Base-by-base conservation (phyloP, 805 yeast genomes). In the Nadsonia fulvescens region DNA sequence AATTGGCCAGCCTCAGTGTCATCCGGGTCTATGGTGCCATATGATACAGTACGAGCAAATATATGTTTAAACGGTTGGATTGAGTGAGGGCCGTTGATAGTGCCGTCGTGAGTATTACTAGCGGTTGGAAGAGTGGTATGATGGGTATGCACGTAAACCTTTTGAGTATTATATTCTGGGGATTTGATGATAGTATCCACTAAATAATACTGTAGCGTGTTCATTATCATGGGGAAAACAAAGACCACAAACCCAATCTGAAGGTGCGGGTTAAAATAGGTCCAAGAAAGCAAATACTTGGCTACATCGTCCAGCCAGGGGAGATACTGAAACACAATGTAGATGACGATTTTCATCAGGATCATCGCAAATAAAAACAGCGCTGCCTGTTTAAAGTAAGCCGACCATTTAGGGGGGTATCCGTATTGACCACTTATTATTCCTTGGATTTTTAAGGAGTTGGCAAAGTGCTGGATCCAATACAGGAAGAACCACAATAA, bases 161-260 rank as follows among this genome's bases (percentile, higher is more conserved):
- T n/a, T n/a, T n/a, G n/a, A n/a, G n/a, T n/a, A n/a, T n/a, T n/a
- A n/a, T n/a, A n/a, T n/a, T n/a, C n/a, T n/a, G n/a, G n/a, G n/a
- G n/a, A n/a, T n/a, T n/a, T n/a, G 35, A 68, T 69, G 34, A 69
- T 63, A 33, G 65, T 61, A 40, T 68, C 76, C 18, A 69, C 61
- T 32, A 69, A 52, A 15, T 66, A 51, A 37, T 69, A 58, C 49
- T 68, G 76, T 4, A 56, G 25, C 15, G 58, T 46, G 35, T 56
- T 56, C 61, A 56, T 56, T 13, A 54, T 35, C 14, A 52, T 34
- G 10, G 58, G 58, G 35, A 54, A 51, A 1, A 32, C 63, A 43
- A 89, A 66, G 70, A 86, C 74, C 14, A 89, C 93, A 33, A 86
- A 63, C 20, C 76, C 71, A 9, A 86, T 78, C 46, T 89, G 93